These are phyloP conservation scores for Epithele typhae DNA, from an alignment of 768 basidiomycete genomes.

Conservation along the genomic window DNA sequence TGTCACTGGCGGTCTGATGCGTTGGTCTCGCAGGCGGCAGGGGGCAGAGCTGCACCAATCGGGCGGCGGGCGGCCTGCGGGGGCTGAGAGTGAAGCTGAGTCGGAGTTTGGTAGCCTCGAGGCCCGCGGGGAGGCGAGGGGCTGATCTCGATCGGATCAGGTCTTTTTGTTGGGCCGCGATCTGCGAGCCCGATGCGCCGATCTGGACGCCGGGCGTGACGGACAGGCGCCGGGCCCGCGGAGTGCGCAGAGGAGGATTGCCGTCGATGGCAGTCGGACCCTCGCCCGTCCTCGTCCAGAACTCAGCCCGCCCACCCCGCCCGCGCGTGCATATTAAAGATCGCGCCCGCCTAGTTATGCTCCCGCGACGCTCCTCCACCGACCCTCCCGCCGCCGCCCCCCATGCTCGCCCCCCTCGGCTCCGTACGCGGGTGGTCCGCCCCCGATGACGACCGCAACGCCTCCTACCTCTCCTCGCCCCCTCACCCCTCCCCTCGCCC, in stretches of 20 bases:
- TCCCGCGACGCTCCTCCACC: conserved; percentile 13
- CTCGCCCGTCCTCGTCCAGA: no score
- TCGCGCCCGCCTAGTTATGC: conserved; percentile 2
- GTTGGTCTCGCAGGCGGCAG: conserved; percentile 4
- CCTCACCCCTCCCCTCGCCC: not conserved
- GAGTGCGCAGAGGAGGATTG: conserved; percentile 1
- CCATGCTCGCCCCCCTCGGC: conserved; percentile 14
- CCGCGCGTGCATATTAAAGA: conserved; percentile 7
- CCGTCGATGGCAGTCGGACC: no score
- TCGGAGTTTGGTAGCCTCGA: conserved; percentile 15
- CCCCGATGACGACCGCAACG: conserved; percentile 10
- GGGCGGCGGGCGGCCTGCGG: not conserved
- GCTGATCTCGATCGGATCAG: conserved; percentile 12
- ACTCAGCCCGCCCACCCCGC: no score
- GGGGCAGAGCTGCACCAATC: not conserved
- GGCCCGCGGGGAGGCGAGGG: conserved; percentile 8
- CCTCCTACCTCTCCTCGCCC: conserved; percentile 2
- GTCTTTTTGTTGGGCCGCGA: conserved; percentile 15
- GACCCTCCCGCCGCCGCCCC: not conserved
- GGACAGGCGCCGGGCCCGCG: not conserved
- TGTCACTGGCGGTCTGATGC: conserved; percentile 13
- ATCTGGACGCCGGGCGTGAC: not conserved
- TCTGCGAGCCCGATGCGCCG: conserved; percentile 12
- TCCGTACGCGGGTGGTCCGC: conserved; percentile 13
- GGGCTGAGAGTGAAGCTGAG: conserved; percentile 3